Percentiles rank a stretch among this genome's conserved stretches.
Conservation (phyloP, 2,329 filamentous ascomycete species). For the Apiospora pterosperma region DNA sequence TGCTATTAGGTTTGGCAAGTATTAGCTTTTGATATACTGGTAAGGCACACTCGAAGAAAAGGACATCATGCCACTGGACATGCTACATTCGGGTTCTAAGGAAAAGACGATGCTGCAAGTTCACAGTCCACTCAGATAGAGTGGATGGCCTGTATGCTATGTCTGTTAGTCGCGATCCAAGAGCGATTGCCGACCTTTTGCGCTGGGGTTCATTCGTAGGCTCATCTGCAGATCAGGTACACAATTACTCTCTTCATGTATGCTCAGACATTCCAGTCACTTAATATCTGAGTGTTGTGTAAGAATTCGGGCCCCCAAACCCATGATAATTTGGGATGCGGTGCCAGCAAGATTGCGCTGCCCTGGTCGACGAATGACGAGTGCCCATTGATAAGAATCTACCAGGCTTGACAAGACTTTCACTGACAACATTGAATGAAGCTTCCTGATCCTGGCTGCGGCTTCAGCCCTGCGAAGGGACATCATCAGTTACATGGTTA, state of each 20-base stretch:
- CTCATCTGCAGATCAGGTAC: slow-evolving; percentile 1
- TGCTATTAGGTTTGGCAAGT: neutral
- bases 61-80: neutral
- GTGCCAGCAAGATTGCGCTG: neutral
- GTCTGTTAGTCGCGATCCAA: neutral
- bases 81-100: neutral
- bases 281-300: neutral
- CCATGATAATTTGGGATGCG: neutral
- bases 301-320: neutral
- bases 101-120: neutral
- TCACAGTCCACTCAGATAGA: neutral
- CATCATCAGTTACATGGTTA: neutral
- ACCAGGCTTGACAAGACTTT: neutral
- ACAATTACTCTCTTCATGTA: neutral
- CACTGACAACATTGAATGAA: neutral
- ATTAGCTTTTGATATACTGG: neutral
- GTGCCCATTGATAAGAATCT: too few species aligned
- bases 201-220: neutral
- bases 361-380: neutral
- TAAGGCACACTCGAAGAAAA: neutral
- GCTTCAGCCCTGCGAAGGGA: neutral
- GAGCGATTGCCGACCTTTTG: neutral
- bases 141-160: neutral
- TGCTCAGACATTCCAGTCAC: neutral
- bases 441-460: neutral